Evolutionary conservation across 1,139 yeast genomes (phyloP).

Genomic region (Schwanniomyces etchellsii): DNA sequence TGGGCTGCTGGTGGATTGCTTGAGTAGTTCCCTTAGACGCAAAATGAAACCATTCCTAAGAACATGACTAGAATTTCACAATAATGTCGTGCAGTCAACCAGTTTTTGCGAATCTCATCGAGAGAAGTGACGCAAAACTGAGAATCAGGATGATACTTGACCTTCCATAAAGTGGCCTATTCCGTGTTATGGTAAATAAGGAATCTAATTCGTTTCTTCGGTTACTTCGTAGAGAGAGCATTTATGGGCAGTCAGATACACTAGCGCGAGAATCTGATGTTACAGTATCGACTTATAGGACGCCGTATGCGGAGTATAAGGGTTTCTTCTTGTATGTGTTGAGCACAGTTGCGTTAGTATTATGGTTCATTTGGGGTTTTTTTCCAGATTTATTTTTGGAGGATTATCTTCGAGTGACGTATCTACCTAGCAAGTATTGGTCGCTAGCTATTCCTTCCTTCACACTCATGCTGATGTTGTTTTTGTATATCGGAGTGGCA

Average conservation of each 20-base stretch:
- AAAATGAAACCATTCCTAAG: too few species aligned
- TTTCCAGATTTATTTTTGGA: slow-evolving; percentile 51
- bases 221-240: too few species aligned
- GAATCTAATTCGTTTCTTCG: too few species aligned
- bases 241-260: slow-evolving; percentile 39
- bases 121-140: too few species aligned
- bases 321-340: slow-evolving; percentile 77
- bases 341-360: slow-evolving; percentile 42
- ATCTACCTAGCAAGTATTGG: slow-evolving; percentile 89
- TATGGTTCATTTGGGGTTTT: slow-evolving; percentile 67
- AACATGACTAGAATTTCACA: too few species aligned
- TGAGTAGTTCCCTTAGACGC: too few species aligned
- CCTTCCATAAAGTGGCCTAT: too few species aligned
- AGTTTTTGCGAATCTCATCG: too few species aligned
- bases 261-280: slow-evolving; percentile 74
- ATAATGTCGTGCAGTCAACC: too few species aligned
- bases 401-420: slow-evolving; percentile 51
- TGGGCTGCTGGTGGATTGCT: too few species aligned
- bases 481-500: slow-evolving; percentile 63
- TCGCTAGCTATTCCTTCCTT: slow-evolving; percentile 70
- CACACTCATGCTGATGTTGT: slow-evolving; percentile 64
- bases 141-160: too few species aligned
- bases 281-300: slow-evolving; percentile 58
- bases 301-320: slow-evolving; percentile 71
- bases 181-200: too few species aligned